Base-by-base conservation (phyloP, 768 basidiomycete genomes). In the Gloeostereum incarnatum region DNA sequence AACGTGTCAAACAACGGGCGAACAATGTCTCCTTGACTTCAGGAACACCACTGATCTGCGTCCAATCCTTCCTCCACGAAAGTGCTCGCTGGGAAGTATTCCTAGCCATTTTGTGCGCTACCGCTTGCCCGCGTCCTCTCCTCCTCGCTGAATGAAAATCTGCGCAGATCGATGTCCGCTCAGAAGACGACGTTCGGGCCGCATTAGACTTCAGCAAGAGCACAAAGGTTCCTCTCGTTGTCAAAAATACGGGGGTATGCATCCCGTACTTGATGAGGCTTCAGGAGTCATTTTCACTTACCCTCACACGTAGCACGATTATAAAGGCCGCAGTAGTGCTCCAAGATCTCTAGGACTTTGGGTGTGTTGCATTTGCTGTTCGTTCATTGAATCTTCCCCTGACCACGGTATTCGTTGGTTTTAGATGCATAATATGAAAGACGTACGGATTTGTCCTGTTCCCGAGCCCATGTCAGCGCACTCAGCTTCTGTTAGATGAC, bases 201-300 rank as follows among this genome's bases (percentile, higher is more conserved):
- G 70, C 69, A 0, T 69, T 69, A 26, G 49, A 47, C n/a, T 75
- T 73, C 43, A 55, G 61, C 9, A 61, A 55, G 42, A 43, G 45
- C 29, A 60, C 62, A 5, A 45, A 49, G 3, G 51, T 68, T n/a
- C 63, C 68, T 7, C 46, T 75, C 10, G 63, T 63, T 10, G 58
- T 75, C 17, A 70, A 71, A 47, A 75, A 73, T 42, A 71, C 71
- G 13, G 72, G 72, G 19, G 69, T 71, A 43, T 14, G 19, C 19
- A 9, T 8, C 26, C 9, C 14, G 9, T 29, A 8, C 26, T 29
- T 29, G 8, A 8, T 29, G 9, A 17, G n/a, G 6, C 16, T 17
- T 22, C 18, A 34, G 10, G 13, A n/a, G n/a, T n/a, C n/a, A n/a
- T n/a, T 31, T 6, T 20, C 9, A 13, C 13, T 10, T 3, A 20